Evolutionary conservation across 169 alveolate genomes (phyloP).

Genomic region (Hepatocystis sp.): DNA sequence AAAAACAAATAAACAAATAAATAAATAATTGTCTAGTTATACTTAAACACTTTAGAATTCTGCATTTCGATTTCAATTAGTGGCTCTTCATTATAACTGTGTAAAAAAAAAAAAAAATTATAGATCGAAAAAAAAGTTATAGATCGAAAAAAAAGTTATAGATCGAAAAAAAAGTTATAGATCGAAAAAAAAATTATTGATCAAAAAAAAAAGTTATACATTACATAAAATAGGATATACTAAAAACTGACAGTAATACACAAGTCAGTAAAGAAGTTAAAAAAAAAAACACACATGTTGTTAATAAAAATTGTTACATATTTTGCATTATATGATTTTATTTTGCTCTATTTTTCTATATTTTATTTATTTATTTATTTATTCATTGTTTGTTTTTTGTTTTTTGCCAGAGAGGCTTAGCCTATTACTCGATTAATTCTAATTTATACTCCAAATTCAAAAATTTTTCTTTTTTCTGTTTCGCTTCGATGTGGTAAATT

Average conservation of each 20-base stretch:
- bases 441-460: conserved; percentile 57
- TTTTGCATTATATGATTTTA: neutral
- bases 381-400: neutral
- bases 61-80: conserved; percentile 74
- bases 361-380: neutral
- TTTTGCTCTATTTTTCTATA: neutral
- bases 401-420: neutral
- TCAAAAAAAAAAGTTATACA: too few species aligned
- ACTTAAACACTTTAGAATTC: conserved; percentile 66
- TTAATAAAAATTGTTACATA: too few species aligned
- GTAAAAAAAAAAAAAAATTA: conserved; percentile 2
- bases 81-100: conserved; percentile 70
- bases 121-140: too few species aligned
- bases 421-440: conserved; percentile 53
- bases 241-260: too few species aligned
- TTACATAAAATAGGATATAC: too few species aligned
- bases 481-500: conserved; percentile 54
- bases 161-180: too few species aligned
- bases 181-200: too few species aligned
- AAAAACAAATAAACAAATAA: conserved; percentile 10
- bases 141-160: too few species aligned
- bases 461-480: conserved; percentile 71
- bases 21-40: conserved; percentile 1
- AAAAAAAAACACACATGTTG: too few species aligned
- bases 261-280: too few species aligned